Percentiles rank a stretch among this genome's conserved stretches.
Conservation (phyloP, 192 early-diverging fungal species). For the Cetraspora pellucida region DNA sequence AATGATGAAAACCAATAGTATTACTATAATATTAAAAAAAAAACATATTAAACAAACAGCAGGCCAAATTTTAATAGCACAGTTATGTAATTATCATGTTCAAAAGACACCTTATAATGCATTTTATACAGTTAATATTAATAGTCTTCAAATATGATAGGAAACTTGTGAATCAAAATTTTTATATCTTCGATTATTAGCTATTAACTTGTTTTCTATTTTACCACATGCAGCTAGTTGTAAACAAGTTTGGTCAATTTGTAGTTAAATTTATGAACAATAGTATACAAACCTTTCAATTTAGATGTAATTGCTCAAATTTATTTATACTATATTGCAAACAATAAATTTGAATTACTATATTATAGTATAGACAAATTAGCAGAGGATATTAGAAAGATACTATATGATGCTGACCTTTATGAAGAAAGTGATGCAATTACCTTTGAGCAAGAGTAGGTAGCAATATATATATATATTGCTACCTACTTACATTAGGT, state of each 20-base stretch:
- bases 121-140: background rate
- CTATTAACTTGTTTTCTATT: background rate
- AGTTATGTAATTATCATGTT: background rate
- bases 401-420: too few species aligned
- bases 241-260: background rate
- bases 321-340: background rate
- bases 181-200: background rate
- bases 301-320: background rate
- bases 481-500: too few species aligned
- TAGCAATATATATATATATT: too few species aligned
- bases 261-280: background rate
- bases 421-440: too few species aligned
- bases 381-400: too few species aligned
- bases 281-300: background rate
- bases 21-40: background rate
- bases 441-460: too few species aligned
- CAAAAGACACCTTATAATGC: background rate
- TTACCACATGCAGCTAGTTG: background rate
- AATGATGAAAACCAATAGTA: background rate
- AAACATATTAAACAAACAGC: background rate
- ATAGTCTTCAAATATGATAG: background rate
- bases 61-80: background rate
- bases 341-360: too few species aligned
- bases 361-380: too few species aligned
- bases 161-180: background rate